Conservation (phyloP, 495 filamentous ascomycete species). For the Aspergillus mulundensis region DNA sequence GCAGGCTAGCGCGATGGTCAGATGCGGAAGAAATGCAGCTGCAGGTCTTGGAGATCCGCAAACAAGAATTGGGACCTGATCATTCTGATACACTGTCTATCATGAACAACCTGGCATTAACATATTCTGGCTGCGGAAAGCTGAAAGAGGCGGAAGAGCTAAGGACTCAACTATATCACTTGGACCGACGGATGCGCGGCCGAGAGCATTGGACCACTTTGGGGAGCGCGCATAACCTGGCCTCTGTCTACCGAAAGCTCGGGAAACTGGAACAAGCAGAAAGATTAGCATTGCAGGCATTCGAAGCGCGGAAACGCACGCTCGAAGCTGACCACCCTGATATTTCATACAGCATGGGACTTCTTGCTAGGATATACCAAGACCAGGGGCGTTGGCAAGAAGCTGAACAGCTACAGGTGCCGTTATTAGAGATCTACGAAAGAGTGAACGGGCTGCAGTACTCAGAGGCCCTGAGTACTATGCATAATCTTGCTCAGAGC, state of each 20-base stretch:
- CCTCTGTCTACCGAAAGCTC: not conserved
- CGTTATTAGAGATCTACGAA: not conserved
- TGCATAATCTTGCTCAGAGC: not conserved
- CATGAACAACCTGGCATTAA: not conserved
- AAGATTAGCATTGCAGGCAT: not conserved
- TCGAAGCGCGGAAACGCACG: not conserved
- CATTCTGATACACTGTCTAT: not conserved
- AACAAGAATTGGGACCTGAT: not conserved
- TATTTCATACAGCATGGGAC: not conserved
- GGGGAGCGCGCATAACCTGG: not conserved
- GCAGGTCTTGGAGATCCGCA: not conserved
- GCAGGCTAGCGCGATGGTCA: not conserved
- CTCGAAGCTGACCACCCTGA: constrained; percentile 25
- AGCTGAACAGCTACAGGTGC: not conserved
- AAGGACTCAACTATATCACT: not conserved
- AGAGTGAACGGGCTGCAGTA: not conserved
- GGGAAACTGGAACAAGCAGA: constrained; percentile 1
- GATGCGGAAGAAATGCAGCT: not conserved
- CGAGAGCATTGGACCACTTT: not conserved
- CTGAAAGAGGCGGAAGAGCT: constrained; percentile 8
- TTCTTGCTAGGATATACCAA: not conserved
- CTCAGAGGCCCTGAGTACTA: not conserved
- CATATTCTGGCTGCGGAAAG: not conserved
- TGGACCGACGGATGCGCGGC: not conserved
- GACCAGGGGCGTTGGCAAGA: not conserved